Base-by-base conservation (phyloP, 257 asterid genomes). In the Nicotiana tomentosiformis region DNA sequence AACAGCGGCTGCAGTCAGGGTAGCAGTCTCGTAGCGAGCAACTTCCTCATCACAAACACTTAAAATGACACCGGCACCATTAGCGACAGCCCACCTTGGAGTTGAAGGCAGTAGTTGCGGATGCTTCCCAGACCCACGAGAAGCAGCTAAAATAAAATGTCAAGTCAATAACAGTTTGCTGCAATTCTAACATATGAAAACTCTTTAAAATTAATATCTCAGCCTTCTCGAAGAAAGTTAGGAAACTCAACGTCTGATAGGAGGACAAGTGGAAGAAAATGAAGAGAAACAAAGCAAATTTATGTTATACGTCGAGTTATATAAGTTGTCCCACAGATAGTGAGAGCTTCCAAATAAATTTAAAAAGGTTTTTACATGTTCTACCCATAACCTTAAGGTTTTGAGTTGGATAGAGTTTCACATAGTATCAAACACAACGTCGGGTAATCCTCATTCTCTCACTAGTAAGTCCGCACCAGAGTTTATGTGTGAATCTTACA, bases 11-110 rank as follows among this genome's bases (percentile, higher is more conserved):
- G 98, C 98, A 37, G 99, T 96, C 86, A 96, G 90, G 78, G 95
- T 90, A 84, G 98, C 97, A 82, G 99, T 94, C 90, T 94, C 99
- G 77, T 96, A 93, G 78, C 96, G 99, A 88, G 95, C 92, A 83
- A 93, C 99, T 91, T 96, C 99, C 84, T 94, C 99, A 5, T 96
- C 99, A 85, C 99, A 96, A 83, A 96, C 99, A 82, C 99, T 96
- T 74, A 96, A 92, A 86, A 96, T 96, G 67, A 96, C 99, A 83
- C 99, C 99, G 77, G 99, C 99, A 16, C 98, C 99, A 86, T 96
- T 96, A 84, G 99, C 99, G 88, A 93, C 98, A 39, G 99, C 99
- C 99, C 99, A 96, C 88, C 99, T 90, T 32, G 99, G 99, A 83
- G 98, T 94, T 81, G 99, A 91, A 78, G 95, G 99, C 87, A 96